A percentile compares a stretch with the other conserved stretches of the same genome.
These are phyloP conservation scores for Calonectria montana DNA, from an alignment of 2,329 filamentous ascomycete genomes.

Conservation along the genomic window DNA sequence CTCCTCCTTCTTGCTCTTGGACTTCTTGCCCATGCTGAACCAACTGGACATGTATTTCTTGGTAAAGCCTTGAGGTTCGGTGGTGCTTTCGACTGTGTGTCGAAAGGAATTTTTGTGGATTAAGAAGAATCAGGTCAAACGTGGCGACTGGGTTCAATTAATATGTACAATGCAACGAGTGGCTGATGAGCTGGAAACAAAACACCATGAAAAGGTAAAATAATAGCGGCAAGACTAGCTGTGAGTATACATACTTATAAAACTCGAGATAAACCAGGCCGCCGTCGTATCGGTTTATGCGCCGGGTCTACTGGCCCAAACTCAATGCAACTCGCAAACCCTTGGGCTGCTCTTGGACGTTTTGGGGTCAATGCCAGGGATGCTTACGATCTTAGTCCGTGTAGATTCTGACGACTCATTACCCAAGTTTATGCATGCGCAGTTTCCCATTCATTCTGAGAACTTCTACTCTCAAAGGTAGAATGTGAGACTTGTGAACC, in stretches of 20 bases:
- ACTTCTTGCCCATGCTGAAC: constrained; percentile 19
- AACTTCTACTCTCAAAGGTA: background rate
- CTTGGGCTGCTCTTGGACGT: background rate
- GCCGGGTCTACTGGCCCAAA: background rate
- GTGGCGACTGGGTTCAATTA: background rate
- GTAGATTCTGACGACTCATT: background rate
- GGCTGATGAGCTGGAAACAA: constrained; percentile 17
- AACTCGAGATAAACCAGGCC: background rate
- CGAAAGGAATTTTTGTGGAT: background rate
- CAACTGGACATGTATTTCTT: constrained; percentile 2
- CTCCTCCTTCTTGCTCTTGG: background rate
- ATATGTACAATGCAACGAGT: constrained; percentile 9
- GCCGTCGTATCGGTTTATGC: background rate
- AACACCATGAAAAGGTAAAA: constrained; percentile 17
- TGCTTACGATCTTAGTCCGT: background rate
- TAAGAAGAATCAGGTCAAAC: background rate
- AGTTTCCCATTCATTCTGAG: background rate
- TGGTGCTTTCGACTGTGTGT: background rate
- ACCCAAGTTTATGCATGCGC: background rate
- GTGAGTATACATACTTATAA: background rate
- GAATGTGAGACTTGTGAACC: background rate
- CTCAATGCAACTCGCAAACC: background rate
- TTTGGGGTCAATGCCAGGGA: background rate
- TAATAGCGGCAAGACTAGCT: background rate
- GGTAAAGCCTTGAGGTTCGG: background rate